phyloP scores from a whole-genome alignment of 176 grass and related monocot species.

The Olyra latifolia region DNA sequence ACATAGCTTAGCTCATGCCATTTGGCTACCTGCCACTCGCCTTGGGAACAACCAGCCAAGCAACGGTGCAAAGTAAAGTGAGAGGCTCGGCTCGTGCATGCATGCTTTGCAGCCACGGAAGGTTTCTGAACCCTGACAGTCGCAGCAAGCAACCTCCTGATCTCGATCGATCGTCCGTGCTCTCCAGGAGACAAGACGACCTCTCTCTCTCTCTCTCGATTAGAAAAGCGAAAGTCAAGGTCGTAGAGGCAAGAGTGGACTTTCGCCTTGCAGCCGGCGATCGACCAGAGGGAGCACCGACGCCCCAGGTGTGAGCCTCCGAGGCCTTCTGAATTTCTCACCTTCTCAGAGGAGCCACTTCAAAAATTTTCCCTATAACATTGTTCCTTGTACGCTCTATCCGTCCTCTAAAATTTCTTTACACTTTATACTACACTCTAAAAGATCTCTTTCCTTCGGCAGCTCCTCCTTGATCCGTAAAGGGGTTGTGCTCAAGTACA shows the following conservation, averaged over 20 bases:
- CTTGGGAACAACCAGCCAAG: background rate
- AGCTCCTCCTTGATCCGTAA: too few species aligned
- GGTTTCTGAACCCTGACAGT: constrained; percentile 21
- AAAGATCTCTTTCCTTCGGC: too few species aligned
- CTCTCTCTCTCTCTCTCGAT: background rate
- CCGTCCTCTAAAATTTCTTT: too few species aligned
- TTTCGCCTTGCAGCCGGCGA: too few species aligned
- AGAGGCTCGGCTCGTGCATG: background rate
- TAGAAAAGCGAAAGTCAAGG: background rate
- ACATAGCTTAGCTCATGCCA: background rate
- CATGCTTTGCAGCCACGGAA: constrained; percentile 39
- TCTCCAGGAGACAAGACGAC: constrained; percentile 11
- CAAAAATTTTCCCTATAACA: too few species aligned
- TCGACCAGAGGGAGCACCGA: constrained; percentile 16
- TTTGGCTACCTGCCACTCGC: background rate
- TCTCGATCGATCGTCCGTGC: background rate
- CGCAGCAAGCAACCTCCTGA: background rate
- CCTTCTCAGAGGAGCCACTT: too few species aligned
- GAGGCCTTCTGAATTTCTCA: background rate
- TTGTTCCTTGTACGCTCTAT: too few species aligned
- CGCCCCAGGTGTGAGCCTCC: constrained; percentile 31
- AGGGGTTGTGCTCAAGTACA: background rate
- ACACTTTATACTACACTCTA: too few species aligned
- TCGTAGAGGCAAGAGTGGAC: too few species aligned
- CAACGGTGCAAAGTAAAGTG: constrained; percentile 19